phyloP scores from a whole-genome alignment of 2,329 filamentous ascomycete species.

The Diaporthe velutina region DNA sequence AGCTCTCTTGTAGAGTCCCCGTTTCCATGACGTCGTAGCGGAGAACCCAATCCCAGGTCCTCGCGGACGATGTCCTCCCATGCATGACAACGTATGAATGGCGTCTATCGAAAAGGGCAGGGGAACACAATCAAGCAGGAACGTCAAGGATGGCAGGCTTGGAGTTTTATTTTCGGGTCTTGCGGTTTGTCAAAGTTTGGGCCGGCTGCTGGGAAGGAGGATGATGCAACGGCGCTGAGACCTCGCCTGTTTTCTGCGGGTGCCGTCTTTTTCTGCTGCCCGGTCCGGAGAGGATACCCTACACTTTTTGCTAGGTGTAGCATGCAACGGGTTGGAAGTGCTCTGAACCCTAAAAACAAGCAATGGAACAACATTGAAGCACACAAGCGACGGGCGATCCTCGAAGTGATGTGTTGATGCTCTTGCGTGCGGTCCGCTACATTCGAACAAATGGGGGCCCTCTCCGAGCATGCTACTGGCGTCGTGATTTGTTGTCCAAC shows the following conservation, averaged over 20 bases:
- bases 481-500: not conserved
- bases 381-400: not conserved
- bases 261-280: conserved; percentile 26
- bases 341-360: conserved; percentile 47
- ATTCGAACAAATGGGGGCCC: not conserved
- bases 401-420: not conserved
- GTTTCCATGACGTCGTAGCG: conserved; percentile 40
- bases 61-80: conserved; percentile 31
- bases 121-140: conserved; percentile 34
- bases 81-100: conserved; percentile 36
- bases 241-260: conserved; percentile 6
- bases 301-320: conserved; percentile 48
- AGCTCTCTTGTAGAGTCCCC: conserved; percentile 39
- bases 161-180: conserved; percentile 43
- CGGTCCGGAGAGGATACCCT: conserved; percentile 36
- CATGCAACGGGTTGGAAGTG: conserved; percentile 51
- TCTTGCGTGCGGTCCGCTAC: not conserved
- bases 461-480: no score
- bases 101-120: conserved; percentile 33
- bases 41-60: not conserved
- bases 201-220: conserved; percentile 44
- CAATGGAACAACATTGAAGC: conserved; percentile 48
- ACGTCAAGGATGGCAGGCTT: conserved; percentile 37
- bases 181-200: conserved; percentile 44
- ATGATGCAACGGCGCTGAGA: conserved; percentile 37